These are phyloP conservation scores for Pseudogymnoascus sp. DNA, from an alignment of 2,329 filamentous ascomycete genomes.

Conservation along the genomic window DNA sequence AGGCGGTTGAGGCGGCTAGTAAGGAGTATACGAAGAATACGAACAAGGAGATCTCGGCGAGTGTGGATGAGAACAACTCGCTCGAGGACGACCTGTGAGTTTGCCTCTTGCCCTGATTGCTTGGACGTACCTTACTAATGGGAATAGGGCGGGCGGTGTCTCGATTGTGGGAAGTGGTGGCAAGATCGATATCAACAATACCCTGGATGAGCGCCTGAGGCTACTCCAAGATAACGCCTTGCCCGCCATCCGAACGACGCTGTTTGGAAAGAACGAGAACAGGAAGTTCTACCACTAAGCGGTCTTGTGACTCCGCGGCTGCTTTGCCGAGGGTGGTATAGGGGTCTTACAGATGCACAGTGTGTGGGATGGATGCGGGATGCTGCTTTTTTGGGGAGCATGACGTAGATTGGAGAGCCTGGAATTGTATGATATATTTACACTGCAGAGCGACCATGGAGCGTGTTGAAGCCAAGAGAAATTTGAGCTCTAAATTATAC, in stretches of 20 bases:
- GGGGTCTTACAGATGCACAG: background rate
- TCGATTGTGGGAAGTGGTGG: conserved; percentile 71
- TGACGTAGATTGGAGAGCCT: conserved; percentile 28
- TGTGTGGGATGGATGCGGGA: background rate
- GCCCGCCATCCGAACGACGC: conserved; percentile 71
- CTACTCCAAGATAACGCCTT: conserved; percentile 79
- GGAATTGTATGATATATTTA: conserved; percentile 8
- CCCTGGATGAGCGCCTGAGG: conserved; percentile 81
- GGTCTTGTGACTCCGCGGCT: background rate
- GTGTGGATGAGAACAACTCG: conserved; percentile 69
- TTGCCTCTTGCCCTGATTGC: too few species aligned
- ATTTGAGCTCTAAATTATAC: conserved; percentile 7
- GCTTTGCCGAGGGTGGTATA: background rate
- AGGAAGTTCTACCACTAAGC: conserved; percentile 88
- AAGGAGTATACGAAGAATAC: conserved; percentile 77
- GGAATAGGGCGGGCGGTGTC: conserved; percentile 69
- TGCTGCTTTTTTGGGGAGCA: conserved; percentile 19
- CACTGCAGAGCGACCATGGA: conserved; percentile 7
- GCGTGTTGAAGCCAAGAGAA: conserved; percentile 1
- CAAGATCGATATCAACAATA: conserved; percentile 99
- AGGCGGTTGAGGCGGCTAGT: conserved; percentile 66
- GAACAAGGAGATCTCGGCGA: conserved; percentile 59
- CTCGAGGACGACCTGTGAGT: conserved; percentile 78
- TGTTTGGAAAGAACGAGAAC: conserved; percentile 94
- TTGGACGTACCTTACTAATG: conserved; percentile 12